Conservation (phyloP, 352 stramenopile species). For the Phytophthora chlamydospora region DNA sequence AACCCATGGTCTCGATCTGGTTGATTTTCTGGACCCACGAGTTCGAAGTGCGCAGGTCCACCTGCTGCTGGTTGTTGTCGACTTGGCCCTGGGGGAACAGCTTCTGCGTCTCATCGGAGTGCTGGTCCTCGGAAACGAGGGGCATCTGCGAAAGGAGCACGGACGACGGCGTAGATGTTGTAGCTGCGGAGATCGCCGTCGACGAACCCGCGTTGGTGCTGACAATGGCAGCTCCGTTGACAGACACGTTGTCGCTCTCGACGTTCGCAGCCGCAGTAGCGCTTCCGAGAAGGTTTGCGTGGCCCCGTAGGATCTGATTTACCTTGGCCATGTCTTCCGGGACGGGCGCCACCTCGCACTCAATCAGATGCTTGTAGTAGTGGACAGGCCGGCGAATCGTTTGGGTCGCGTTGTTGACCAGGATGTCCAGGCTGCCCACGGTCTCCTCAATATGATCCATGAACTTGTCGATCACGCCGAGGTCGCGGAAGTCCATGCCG, state of each 20-base stretch:
- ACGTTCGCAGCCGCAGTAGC: background rate
- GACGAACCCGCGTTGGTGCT: conserved; percentile 21
- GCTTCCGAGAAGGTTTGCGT: conserved; percentile 49
- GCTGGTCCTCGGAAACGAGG: conserved; percentile 86
- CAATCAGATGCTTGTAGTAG: conserved; percentile 92
- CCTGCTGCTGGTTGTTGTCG: conserved; percentile 93
- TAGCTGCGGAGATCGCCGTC: conserved; percentile 11
- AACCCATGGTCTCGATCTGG: conserved; percentile 76
- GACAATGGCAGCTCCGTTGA: conserved; percentile 37
- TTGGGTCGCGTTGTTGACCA: conserved; percentile 98
- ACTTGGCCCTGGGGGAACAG: conserved; percentile 78
- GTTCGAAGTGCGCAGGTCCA: conserved; percentile 93
- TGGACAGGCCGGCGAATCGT: conserved; percentile 92
- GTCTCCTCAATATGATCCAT: conserved; percentile 84
- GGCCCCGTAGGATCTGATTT: conserved; percentile 55
- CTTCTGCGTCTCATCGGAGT: conserved; percentile 52
- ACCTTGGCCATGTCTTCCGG: conserved; percentile 53
- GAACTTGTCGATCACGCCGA: conserved; percentile 93
- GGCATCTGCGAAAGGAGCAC: conserved; percentile 91
- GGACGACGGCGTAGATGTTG: conserved; percentile 61
- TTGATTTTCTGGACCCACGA: conserved; percentile 91
- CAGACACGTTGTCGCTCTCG: conserved; percentile 15
- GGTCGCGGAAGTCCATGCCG: conserved; percentile 94
- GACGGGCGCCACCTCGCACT: conserved; percentile 68
- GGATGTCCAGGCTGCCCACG: conserved; percentile 88